Percentiles rank a stretch among this genome's conserved stretches.
These are phyloP conservation scores for Phialemonium atrogriseum DNA, from an alignment of 2,329 filamentous ascomycete species.

Conservation along the genomic window DNA sequence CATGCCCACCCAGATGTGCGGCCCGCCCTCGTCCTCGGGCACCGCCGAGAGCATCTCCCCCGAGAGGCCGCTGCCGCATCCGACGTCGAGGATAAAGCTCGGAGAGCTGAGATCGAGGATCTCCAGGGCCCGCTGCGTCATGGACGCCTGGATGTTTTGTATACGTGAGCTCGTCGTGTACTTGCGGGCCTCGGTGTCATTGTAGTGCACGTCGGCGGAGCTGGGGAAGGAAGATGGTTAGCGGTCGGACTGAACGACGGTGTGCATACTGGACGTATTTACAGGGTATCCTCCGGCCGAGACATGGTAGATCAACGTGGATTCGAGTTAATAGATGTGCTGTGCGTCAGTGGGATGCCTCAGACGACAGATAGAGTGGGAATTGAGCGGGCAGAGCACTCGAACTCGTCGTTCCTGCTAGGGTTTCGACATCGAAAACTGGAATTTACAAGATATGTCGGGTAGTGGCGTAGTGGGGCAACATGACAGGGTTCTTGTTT, in stretches of 20 bases:
- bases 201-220: constrained; percentile 94
- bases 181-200: constrained; percentile 90
- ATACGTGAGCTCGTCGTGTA: constrained; percentile 96
- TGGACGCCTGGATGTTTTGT: constrained; percentile 86
- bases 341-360: no score
- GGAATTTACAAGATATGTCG: no score
- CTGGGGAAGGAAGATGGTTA: constrained; percentile 40
- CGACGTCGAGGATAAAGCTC: constrained; percentile 90
- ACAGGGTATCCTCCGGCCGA: constrained; percentile 92
- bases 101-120: constrained; percentile 74
- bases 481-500: no score
- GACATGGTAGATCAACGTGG: constrained; percentile 67
- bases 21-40: constrained; percentile 62
- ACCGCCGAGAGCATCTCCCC: constrained; percentile 85
- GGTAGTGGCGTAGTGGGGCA: no score
- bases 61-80: constrained; percentile 88
- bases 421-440: no score
- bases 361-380: no score
- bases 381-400: no score
- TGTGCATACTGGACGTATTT: constrained; percentile 22
- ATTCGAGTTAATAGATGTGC: no score
- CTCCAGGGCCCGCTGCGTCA: constrained; percentile 89
- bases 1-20: constrained; percentile 96
- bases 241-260: constrained; percentile 7
- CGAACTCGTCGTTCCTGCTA: no score